phyloP scores from a whole-genome alignment of 169 alveolate genomes.

The Cryptosporidium felis region DNA sequence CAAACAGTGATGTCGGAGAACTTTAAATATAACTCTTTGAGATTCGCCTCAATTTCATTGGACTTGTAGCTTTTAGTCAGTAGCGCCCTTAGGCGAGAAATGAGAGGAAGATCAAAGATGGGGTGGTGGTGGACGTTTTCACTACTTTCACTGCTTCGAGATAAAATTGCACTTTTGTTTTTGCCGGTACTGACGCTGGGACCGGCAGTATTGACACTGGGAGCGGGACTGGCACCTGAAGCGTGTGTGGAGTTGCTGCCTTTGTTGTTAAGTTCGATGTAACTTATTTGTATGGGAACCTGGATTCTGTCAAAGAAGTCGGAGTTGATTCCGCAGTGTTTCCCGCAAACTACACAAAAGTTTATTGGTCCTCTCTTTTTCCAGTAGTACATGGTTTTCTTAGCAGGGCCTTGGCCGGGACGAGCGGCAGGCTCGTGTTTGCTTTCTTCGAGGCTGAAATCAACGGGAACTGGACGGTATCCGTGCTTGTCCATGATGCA shows the following conservation, averaged over 20 bases:
- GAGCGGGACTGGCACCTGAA: too few relatives aligned
- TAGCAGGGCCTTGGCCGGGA: neutral
- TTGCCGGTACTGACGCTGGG: too few relatives aligned
- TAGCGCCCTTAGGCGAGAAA: neutral
- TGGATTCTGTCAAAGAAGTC: conserved; percentile 60
- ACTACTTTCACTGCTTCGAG: too few relatives aligned
- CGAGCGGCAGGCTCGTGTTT: neutral
- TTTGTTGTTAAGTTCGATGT: neutral
- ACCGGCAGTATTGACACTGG: too few relatives aligned
- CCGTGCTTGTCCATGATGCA: conserved; percentile 41
- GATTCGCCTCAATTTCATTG: neutral
- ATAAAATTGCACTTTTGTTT: too few relatives aligned
- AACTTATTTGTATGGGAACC: conserved; percentile 45
- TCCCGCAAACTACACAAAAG: conserved; percentile 43
- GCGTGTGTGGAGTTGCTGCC: neutral
- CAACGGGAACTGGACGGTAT: conserved; percentile 17
- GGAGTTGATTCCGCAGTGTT: conserved; percentile 1
- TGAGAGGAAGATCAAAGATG: neutral
- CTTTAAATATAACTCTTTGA: neutral
- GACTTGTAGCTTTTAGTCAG: neutral
- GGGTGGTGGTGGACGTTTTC: too few relatives aligned
- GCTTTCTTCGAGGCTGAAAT: neutral
- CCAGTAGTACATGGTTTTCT: neutral
- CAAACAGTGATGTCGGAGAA: conserved; percentile 5
- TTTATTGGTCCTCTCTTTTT: conserved; percentile 7